A percentile compares a stretch with the other conserved stretches of the same genome.
Conservation (phyloP, 169 alveolate species). For the Nephromyces sp. region DNA sequence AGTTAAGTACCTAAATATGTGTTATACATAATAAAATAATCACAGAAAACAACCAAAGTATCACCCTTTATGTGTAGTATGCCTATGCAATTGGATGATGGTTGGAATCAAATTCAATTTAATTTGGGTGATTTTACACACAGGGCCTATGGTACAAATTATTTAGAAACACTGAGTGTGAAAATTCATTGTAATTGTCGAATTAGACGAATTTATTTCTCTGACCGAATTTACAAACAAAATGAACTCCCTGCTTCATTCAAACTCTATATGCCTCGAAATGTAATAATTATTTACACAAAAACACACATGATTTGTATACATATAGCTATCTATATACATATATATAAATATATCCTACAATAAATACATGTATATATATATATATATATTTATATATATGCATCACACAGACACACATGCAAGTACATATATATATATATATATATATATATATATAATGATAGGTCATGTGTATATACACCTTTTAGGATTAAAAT, state of each 20-base stretch:
- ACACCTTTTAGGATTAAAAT: too few relatives aligned
- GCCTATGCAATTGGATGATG: conserved; percentile 96
- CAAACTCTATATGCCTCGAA: conserved; percentile 55
- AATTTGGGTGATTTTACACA: conserved; percentile 90
- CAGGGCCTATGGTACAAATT: conserved; percentile 93
- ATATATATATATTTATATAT: too few relatives aligned
- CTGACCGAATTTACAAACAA: conserved; percentile 77
- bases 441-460: too few relatives aligned
- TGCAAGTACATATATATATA: too few relatives aligned
- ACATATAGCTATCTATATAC: too few relatives aligned
- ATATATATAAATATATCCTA: too few relatives aligned
- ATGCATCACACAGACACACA: too few relatives aligned
- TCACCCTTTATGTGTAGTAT: conserved; percentile 91
- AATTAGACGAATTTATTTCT: conserved; percentile 86
- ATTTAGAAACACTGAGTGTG: conserved; percentile 85
- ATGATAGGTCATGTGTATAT: too few relatives aligned
- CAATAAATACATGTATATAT: too few relatives aligned
- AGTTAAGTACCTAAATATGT: too few relatives aligned
- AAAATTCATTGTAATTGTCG: conserved; percentile 93
- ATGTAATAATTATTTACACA: too few relatives aligned
- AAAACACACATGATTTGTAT: too few relatives aligned
- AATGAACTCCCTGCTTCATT: conserved; percentile 68
- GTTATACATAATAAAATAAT: background rate
- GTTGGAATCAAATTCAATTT: conserved; percentile 92
- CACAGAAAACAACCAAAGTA: conserved; percentile 77